Conservation (phyloP, 352 stramenopile genomes). For the Globisporangium megalacanthum region DNA sequence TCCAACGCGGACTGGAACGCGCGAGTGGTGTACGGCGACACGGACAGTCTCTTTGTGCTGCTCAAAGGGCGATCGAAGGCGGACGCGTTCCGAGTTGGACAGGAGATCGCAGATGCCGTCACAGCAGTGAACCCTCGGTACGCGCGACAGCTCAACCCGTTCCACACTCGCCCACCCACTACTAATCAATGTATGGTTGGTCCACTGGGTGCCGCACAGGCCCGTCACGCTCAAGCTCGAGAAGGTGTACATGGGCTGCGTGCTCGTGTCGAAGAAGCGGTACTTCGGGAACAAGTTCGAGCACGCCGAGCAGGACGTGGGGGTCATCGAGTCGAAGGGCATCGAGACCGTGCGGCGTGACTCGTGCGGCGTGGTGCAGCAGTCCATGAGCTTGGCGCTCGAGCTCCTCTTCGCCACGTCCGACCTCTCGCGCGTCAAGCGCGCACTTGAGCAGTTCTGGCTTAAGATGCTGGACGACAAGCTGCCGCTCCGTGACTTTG, state of each 20-base stretch:
- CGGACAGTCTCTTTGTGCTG: conserved; percentile 98
- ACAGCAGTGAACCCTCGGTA: conserved; percentile 83
- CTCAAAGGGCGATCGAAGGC: conserved; percentile 90
- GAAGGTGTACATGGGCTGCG: conserved; percentile 91
- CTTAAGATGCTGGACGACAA: conserved; percentile 57
- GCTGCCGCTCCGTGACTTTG: conserved; percentile 67
- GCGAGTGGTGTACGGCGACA: conserved; percentile 97
- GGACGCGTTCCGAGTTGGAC: conserved; percentile 93
- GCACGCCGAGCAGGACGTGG: conserved; percentile 31
- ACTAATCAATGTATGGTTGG: neutral
- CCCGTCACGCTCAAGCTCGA: conserved; percentile 81
- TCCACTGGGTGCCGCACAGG: conserved; percentile 13
- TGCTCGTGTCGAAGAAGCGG: conserved; percentile 95
- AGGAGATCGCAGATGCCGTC: conserved; percentile 87
- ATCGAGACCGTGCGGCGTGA: conserved; percentile 92
- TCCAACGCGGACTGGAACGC: conserved; percentile 73
- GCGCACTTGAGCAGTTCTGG: conserved; percentile 57
- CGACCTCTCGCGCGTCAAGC: conserved; percentile 70
- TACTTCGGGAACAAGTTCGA: conserved; percentile 91
- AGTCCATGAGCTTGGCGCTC: conserved; percentile 58
- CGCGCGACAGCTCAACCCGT: conserved; percentile 2
- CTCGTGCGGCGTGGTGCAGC: conserved; percentile 87
- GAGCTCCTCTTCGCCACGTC: conserved; percentile 60
- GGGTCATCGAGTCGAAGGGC: conserved; percentile 87
- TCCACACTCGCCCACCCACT: neutral